A percentile compares a stretch with the other conserved stretches of the same genome.
phyloP scores from a whole-genome alignment of 1,139 yeast species.

The Meyerozyma athensensis region DNA sequence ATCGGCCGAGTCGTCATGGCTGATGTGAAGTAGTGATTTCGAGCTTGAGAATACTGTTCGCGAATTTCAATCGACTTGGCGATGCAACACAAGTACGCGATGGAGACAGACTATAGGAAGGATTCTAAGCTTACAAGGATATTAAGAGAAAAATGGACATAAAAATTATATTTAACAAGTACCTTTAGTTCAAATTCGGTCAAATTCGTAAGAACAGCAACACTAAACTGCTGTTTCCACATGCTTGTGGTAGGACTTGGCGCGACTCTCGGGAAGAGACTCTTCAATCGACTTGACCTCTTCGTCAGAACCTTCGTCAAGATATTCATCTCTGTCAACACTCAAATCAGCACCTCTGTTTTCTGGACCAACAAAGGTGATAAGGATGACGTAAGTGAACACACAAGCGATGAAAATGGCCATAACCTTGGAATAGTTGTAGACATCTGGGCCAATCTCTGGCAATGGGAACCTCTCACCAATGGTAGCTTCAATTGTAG shows the following conservation, averaged over 20 bases:
- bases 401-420: conserved; percentile 80
- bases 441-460: conserved; percentile 12
- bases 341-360: conserved; percentile 37
- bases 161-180: no score
- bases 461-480: conserved; percentile 61
- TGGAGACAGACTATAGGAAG: no score
- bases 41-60: no score
- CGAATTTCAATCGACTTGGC: no score
- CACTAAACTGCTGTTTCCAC: not conserved
- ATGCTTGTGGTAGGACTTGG: not conserved
- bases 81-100: no score
- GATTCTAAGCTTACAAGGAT: no score
- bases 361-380: conserved; percentile 72
- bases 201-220: not conserved
- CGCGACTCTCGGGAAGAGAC: not conserved
- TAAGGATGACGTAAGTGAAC: conserved; percentile 54
- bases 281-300: not conserved
- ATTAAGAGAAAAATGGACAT: no score
- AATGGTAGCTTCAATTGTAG: conserved; percentile 74
- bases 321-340: conserved; percentile 14
- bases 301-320: conserved; percentile 9
- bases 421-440: conserved; percentile 54
- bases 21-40: no score
- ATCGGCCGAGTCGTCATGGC: conserved; percentile 20
- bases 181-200: no score